These are phyloP conservation scores for Sarcodon sp. DNA, from an alignment of 768 basidiomycete species.

Conservation along the genomic window DNA sequence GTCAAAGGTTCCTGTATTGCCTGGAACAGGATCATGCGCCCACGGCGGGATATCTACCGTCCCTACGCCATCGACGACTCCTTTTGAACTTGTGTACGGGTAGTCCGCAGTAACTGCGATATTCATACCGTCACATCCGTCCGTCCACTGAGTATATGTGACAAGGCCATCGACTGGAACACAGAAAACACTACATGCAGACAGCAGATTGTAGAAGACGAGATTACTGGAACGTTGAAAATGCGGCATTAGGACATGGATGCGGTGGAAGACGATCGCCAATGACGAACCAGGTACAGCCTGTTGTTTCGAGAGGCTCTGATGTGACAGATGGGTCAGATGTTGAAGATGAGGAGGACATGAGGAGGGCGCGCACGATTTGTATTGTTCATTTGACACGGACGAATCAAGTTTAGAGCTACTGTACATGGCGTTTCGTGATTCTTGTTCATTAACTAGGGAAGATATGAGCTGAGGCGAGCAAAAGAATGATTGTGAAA, in stretches of 20 bases:
- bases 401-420: background rate
- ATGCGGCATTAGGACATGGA: background rate
- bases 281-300: background rate
- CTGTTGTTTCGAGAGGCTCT: background rate
- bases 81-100: background rate
- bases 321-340: too few relatives aligned
- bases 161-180: background rate
- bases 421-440: background rate
- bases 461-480: too few relatives aligned
- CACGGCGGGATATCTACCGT: background rate
- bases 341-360: too few relatives aligned
- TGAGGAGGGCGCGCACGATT: background rate
- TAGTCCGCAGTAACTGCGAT: background rate
- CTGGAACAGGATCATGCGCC: background rate
- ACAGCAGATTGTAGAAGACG: background rate
- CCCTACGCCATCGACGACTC: background rate
- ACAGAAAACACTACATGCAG: background rate
- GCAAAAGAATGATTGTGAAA: too few relatives aligned
- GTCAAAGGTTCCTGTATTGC: background rate
- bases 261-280: background rate
- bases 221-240: background rate
- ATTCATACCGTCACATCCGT: background rate
- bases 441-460: background rate
- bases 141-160: background rate
- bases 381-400: background rate